Conservation (phyloP, 768 basidiomycete species). For the Kwoniella mangroviensis region DNA sequence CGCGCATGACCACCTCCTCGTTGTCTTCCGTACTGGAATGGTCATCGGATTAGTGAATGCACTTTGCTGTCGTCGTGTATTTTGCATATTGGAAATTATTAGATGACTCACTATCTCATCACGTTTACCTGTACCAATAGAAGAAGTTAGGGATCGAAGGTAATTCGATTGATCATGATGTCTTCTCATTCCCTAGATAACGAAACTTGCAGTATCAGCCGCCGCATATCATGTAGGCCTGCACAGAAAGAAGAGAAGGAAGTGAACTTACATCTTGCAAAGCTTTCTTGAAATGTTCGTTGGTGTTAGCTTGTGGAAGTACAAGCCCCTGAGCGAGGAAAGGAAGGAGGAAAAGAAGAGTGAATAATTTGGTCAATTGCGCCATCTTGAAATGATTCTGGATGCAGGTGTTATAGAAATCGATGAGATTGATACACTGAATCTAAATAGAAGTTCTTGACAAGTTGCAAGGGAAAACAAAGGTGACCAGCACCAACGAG, state of each 20-base stretch:
- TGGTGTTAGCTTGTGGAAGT: neutral
- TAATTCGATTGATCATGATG: conserved; percentile 5
- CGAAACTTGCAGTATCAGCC: neutral
- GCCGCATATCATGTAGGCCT: neutral
- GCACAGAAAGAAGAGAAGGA: neutral
- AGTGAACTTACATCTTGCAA: neutral
- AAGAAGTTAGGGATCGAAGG: neutral
- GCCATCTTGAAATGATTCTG: neutral
- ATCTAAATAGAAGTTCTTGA: too few relatives aligned
- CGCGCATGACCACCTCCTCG: neutral
- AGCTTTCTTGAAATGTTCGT: neutral
- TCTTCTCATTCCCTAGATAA: conserved; percentile 4
- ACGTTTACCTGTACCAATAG: neutral
- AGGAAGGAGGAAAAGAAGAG: conserved; percentile 10
- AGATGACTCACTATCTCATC: neutral
- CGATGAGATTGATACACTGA: too few relatives aligned
- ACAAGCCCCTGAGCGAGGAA: conserved; percentile 14
- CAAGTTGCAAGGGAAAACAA: too few relatives aligned
- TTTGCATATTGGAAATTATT: too few relatives aligned
- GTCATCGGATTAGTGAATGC: too few relatives aligned
- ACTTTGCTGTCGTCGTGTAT: too few relatives aligned
- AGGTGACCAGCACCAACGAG: neutral
- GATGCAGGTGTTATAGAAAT: too few relatives aligned
- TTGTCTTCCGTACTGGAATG: conserved; percentile 1
- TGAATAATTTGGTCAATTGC: conserved; percentile 9